These are phyloP conservation scores for Radiomyces spectabilis DNA, from an alignment of 192 early-diverging fungal species.

Conservation along the genomic window DNA sequence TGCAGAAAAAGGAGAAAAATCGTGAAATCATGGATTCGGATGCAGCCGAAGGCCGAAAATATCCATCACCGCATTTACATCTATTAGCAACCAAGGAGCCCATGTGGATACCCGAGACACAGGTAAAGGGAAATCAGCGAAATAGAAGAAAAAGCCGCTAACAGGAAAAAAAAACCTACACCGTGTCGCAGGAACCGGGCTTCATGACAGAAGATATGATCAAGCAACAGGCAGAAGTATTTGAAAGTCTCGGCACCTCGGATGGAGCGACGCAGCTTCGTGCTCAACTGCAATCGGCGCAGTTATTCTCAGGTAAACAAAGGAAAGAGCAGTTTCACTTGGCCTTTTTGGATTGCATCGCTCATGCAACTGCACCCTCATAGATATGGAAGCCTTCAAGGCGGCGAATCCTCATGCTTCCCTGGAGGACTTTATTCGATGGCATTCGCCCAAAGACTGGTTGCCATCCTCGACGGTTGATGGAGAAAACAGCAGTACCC, in stretches of 20 bases:
- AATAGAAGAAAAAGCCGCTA: too few species aligned
- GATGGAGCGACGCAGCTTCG: constrained; percentile 61
- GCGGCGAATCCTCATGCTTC: constrained; percentile 78
- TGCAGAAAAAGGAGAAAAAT: constrained; percentile 14
- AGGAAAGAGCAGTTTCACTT: too few species aligned
- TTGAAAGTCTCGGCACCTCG: constrained; percentile 73
- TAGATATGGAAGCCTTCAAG: constrained; percentile 90
- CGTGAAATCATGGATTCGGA: constrained; percentile 29
- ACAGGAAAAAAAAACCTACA: too few species aligned
- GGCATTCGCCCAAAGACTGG: constrained; percentile 96
- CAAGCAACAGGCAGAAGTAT: constrained; percentile 65
- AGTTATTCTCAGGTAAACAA: constrained; percentile 56
- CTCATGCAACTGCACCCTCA: neutral
- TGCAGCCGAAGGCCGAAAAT: constrained; percentile 43
- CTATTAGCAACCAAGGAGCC: constrained; percentile 49
- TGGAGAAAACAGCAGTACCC: constrained; percentile 24
- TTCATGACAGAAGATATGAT: constrained; percentile 89
- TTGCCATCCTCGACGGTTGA: constrained; percentile 57
- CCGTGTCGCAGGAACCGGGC: constrained; percentile 66
- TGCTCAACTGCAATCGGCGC: constrained; percentile 69
- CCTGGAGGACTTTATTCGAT: constrained; percentile 87
- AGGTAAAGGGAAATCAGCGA: constrained; percentile 27
- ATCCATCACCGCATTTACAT: constrained; percentile 2
- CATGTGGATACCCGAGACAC: constrained; percentile 62
- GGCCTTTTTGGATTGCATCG: too few species aligned